These are phyloP conservation scores for Kuraishia ogatae DNA, from an alignment of 805 yeast genomes.

Conservation along the genomic window DNA sequence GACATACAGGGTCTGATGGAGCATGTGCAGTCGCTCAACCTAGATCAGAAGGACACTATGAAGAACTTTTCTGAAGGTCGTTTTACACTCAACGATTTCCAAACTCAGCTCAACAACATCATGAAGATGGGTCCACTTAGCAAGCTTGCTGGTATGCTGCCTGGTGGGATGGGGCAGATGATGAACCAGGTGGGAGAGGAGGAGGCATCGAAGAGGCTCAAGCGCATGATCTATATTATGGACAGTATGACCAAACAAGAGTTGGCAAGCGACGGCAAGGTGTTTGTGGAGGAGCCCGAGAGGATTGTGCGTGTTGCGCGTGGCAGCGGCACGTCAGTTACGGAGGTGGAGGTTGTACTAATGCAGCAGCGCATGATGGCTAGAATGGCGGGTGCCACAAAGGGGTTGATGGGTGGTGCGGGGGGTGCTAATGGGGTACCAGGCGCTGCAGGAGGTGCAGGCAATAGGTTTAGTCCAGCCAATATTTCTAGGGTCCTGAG, in stretches of 20 bases:
- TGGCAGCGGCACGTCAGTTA: constrained; percentile 88
- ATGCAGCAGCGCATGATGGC: constrained; percentile 94
- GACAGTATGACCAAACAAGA: constrained; percentile 95
- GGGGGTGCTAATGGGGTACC: constrained; percentile 49
- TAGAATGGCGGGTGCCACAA: constrained; percentile 74
- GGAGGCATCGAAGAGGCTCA: constrained; percentile 77
- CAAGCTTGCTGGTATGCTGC: constrained; percentile 91
- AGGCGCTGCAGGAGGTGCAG: constrained; percentile 39
- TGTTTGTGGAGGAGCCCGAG: constrained; percentile 73
- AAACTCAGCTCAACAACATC: constrained; percentile 90
- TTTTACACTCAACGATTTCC: constrained; percentile 84
- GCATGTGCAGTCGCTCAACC: constrained; percentile 79
- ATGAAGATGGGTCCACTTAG: constrained; percentile 96
- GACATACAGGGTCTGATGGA: constrained; percentile 92
- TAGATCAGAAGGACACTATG: constrained; percentile 84
- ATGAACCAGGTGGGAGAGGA: constrained; percentile 87
- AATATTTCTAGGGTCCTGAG: constrained; percentile 41
- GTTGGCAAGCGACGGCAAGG: constrained; percentile 80
- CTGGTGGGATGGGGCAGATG: constrained; percentile 78
- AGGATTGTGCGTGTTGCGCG: constrained; percentile 86
- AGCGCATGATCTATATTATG: constrained; percentile 83
- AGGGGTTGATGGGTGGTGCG: constrained; percentile 41
- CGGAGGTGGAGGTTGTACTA: constrained; percentile 88
- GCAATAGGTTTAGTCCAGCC: constrained; percentile 36
- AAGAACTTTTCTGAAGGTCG: constrained; percentile 93